phyloP scores from a whole-genome alignment of 2,329 filamentous ascomycete genomes.

The Metarhizium anisopliae region DNA sequence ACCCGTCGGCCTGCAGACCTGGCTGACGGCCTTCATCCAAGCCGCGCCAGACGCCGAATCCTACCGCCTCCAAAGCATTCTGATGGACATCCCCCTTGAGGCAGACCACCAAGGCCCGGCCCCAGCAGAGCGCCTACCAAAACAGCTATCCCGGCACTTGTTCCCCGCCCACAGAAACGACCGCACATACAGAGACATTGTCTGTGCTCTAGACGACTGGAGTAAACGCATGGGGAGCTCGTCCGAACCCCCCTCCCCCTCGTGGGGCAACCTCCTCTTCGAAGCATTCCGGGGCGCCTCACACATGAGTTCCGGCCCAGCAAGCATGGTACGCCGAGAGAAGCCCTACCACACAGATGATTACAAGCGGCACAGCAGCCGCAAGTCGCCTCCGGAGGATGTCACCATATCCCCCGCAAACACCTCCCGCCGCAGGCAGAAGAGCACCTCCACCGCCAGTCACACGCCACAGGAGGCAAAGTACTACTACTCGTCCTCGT shows the following conservation, averaged over 20 bases:
- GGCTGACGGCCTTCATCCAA: conserved; percentile 64
- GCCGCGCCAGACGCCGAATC: conserved; percentile 71
- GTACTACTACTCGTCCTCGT: background rate
- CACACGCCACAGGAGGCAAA: background rate
- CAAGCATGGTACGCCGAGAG: background rate
- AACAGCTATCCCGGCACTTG: conserved; percentile 64
- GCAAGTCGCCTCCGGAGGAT: background rate
- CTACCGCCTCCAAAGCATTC: conserved; percentile 57
- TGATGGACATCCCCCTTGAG: conserved; percentile 61
- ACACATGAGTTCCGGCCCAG: background rate
- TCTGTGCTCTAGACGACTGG: conserved; percentile 46
- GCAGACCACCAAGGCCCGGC: conserved; percentile 11
- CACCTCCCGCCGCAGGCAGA: background rate
- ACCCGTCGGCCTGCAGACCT: conserved; percentile 57
- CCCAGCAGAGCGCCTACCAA: conserved; percentile 64
- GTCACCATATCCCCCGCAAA: background rate
- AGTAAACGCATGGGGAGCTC: conserved; percentile 10
- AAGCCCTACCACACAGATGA: background rate
- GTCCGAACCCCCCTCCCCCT: background rate
- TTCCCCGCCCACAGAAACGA: conserved; percentile 54
- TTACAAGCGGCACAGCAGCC: background rate
- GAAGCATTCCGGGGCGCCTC: background rate
- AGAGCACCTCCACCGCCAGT: background rate
- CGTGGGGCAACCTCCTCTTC: conserved; percentile 2
- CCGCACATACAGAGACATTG: conserved; percentile 49